phyloP scores from a whole-genome alignment of 1,284 basidiomycete species.

The Vanrija sp. region DNA sequence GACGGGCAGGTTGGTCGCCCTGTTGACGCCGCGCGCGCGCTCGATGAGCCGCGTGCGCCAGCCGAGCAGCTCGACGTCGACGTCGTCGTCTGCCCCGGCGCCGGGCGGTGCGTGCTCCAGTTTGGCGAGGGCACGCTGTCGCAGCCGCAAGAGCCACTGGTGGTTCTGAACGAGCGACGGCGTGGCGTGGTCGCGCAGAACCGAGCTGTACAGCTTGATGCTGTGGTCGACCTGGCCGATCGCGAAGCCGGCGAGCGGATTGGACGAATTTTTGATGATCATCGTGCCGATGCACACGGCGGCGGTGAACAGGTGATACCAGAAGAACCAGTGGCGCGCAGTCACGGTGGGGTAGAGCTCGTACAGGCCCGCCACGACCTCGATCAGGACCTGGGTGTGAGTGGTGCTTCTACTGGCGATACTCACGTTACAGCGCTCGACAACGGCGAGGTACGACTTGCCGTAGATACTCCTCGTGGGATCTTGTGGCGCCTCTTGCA shows the following conservation, averaged over 20 bases:
- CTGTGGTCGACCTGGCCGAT: slow-evolving; percentile 22
- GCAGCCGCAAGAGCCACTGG: slow-evolving; percentile 27
- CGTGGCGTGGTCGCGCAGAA: slow-evolving; percentile 16
- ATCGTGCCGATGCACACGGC: slow-evolving; percentile 31
- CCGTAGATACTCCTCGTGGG: slow-evolving; percentile 23
- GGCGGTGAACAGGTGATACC: slow-evolving; percentile 37
- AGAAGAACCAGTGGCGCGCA: slow-evolving; percentile 36
- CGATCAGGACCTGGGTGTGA: slow-evolving; percentile 18
- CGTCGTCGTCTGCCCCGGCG: slow-evolving; percentile 6
- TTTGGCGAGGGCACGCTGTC: slow-evolving; percentile 15
- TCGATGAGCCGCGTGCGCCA: slow-evolving; percentile 33
- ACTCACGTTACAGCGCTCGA: slow-evolving; percentile 31
- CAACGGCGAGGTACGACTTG: slow-evolving; percentile 27
- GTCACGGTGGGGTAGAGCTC: slow-evolving; percentile 24
- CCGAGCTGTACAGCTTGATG: slow-evolving; percentile 21
- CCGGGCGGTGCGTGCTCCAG: slow-evolving; percentile 10
- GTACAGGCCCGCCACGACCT: slow-evolving; percentile 23
- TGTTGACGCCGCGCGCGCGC: slow-evolving; percentile 8
- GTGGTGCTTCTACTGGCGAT: neutral
- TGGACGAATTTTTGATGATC: slow-evolving; percentile 20
- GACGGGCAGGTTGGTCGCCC: slow-evolving; percentile 7
- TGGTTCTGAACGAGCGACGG: slow-evolving; percentile 25
- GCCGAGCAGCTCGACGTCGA: slow-evolving; percentile 29
- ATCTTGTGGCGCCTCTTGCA: slow-evolving; percentile 23
- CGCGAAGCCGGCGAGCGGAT: slow-evolving; percentile 17